Base-by-base conservation (phyloP, 257 asterid genomes). In the Salvia miltiorrhiza region DNA sequence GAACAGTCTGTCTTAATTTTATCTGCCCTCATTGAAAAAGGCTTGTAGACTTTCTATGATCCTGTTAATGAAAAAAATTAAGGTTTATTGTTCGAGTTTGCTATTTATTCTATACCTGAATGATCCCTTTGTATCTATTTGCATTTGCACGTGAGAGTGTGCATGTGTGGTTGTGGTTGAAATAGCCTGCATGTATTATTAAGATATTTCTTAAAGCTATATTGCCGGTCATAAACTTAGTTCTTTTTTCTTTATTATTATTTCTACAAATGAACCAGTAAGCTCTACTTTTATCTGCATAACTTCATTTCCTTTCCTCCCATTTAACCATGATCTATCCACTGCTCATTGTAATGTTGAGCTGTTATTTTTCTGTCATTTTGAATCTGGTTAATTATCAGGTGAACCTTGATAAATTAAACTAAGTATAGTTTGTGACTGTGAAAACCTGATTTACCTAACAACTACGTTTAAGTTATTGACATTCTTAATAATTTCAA, bases 11-110 rank as follows among this genome's bases (percentile, higher is more conserved):
- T 73, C 71, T 50, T 77, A 39, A 54, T 65, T 55, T 50, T 62
- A 53, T 67, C n/a, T 26, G 44, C 48, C 73, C 26, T 50, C 69
- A 59, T 69, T 69, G 44, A 11, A 30, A 69, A 54, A 54, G 66
- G 26, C 50, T 65, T 77, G 69, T 60, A 65, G 68, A 56, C 63
- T 64, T 43, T 45, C 52, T 54, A 7, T 52, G 70, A 70, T 65
- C 71, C 57, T 72, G 47, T 71, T 69, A 67, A 75, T 24, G 70
- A 59, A 45, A 49, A 26, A 60, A 49, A 19, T 50, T 50, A 54
- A 49, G 69, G 59, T 58, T 57, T 58, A 19, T 64, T 37, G 41
- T 28, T 69, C 52, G 20, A 53, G 40, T 30, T 17, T 14, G 40
- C 26, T 68, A 35, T 28, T 72, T 35, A n/a, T 49, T 62, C 24